phyloP scores from a whole-genome alignment of 176 grass and related monocot species.

The Musa itinerans region DNA sequence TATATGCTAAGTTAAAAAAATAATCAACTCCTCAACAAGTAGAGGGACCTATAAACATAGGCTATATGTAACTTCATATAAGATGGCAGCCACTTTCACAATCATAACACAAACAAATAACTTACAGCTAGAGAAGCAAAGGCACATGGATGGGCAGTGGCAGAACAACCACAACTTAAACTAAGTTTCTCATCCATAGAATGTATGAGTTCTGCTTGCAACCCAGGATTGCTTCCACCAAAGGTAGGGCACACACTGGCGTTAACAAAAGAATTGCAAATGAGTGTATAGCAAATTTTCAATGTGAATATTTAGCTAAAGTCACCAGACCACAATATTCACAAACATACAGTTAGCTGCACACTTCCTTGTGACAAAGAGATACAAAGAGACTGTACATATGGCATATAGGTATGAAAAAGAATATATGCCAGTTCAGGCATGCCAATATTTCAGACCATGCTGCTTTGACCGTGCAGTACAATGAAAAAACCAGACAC shows the following conservation, averaged over 20 bases:
- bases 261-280: not conserved
- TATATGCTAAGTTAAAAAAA: not conserved
- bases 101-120: not conserved
- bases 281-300: not conserved
- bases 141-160: slow-evolving; percentile 28
- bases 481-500: too few species aligned
- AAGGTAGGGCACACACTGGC: slow-evolving; percentile 41
- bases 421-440: too few species aligned
- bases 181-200: slow-evolving; percentile 28
- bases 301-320: not conserved
- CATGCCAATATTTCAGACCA: too few species aligned
- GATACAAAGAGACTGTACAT: too few species aligned
- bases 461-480: too few species aligned
- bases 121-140: slow-evolving; percentile 53
- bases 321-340: not conserved
- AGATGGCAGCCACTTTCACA: not conserved
- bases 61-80: not conserved
- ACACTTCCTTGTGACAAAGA: too few species aligned
- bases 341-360: too few species aligned
- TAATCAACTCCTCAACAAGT: not conserved
- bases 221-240: slow-evolving; percentile 37
- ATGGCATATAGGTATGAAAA: too few species aligned
- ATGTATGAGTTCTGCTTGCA: slow-evolving; percentile 42
- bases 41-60: not conserved
- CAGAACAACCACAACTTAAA: slow-evolving; percentile 43